These are phyloP conservation scores for Euphorbia corollata DNA, from an alignment of 441 rosid species.

Conservation along the genomic window DNA sequence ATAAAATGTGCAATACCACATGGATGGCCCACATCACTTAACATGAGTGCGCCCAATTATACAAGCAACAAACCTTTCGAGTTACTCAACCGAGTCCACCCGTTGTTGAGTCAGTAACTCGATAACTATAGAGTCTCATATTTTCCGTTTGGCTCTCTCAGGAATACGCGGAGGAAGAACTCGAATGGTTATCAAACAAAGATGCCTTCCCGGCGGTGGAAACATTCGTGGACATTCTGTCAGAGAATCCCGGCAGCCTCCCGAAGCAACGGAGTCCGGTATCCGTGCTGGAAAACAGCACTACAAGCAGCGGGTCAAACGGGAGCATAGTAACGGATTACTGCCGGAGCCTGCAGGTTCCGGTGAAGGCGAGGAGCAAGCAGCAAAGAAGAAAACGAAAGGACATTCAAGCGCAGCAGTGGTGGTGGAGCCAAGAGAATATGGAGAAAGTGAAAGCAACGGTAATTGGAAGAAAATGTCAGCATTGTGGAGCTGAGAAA, in stretches of 20 bases:
- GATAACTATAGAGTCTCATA: no score
- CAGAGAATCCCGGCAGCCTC: constrained; percentile 26
- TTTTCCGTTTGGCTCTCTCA: constrained; percentile 10
- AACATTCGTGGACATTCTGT: constrained; percentile 38
- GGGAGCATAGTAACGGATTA: constrained; percentile 30
- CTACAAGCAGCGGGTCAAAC: constrained; percentile 18
- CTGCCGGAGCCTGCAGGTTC: constrained; percentile 35
- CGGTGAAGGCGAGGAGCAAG: constrained; percentile 62
- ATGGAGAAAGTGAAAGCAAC: constrained; percentile 11
- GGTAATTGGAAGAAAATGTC: constrained; percentile 58
- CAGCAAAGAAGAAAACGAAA: constrained; percentile 35
- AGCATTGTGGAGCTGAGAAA: constrained; percentile 81
- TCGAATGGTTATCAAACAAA: constrained; percentile 74
- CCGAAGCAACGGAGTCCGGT: constrained; percentile 53
- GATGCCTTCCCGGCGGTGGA: constrained; percentile 71
- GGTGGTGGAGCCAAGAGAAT: constrained; percentile 27
- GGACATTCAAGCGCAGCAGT: constrained; percentile 27
- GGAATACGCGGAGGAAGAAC: constrained; percentile 65
- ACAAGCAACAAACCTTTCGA: constrained; percentile 4
- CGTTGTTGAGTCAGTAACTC: constrained; percentile 13
- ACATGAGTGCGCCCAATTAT: constrained; percentile 2
- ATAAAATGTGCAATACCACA: not conserved
- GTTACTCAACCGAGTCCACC: constrained; percentile 12
- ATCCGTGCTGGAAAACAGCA: constrained; percentile 60
- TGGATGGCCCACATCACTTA: constrained; percentile 17